Evolutionary conservation across 2,329 filamentous ascomycete genomes (phyloP).

Genomic region (Stylonectria norvegica): DNA sequence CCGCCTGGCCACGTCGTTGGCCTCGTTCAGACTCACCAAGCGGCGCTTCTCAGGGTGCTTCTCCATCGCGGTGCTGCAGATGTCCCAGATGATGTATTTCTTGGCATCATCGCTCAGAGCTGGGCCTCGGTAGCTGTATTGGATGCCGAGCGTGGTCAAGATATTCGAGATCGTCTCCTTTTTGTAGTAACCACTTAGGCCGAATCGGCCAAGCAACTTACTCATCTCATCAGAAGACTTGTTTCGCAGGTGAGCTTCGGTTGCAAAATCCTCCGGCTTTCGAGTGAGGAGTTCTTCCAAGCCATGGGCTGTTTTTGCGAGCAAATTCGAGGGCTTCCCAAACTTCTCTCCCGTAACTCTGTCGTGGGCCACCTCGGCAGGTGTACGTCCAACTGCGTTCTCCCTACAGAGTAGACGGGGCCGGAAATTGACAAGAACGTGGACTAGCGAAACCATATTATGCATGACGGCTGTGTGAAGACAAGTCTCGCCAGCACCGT

Average conservation of each 20-base stretch:
- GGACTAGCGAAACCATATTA: constrained; percentile 34
- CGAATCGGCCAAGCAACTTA: constrained; percentile 19
- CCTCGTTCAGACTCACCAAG: constrained; percentile 53
- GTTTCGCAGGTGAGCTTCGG: constrained; percentile 8
- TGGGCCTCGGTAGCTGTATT: constrained; percentile 4
- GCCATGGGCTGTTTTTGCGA: not conserved
- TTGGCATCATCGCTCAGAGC: constrained; percentile 5
- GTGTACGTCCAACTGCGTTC: constrained; percentile 73
- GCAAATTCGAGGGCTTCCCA: constrained; percentile 13
- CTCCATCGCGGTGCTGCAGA: constrained; percentile 32
- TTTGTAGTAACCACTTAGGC: constrained; percentile 30
- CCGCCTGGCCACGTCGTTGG: constrained; percentile 56
- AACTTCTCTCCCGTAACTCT: constrained; percentile 42
- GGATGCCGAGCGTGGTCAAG: constrained; percentile 24
- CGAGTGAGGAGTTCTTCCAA: constrained; percentile 2
- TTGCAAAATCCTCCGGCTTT: constrained; percentile 12
- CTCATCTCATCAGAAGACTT: constrained; percentile 17
- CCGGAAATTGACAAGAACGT: constrained; percentile 50
- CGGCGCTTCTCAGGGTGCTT: constrained; percentile 40
- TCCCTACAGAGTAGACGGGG: constrained; percentile 64
- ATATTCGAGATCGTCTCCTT: constrained; percentile 24
- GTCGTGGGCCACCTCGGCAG: constrained; percentile 64
- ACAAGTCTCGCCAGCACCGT: constrained; percentile 62
- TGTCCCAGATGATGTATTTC: constrained; percentile 32
- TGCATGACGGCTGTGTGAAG: constrained; percentile 55